phyloP scores from a whole-genome alignment of 352 stramenopile genomes.

The Elongisporangium anandrum region DNA sequence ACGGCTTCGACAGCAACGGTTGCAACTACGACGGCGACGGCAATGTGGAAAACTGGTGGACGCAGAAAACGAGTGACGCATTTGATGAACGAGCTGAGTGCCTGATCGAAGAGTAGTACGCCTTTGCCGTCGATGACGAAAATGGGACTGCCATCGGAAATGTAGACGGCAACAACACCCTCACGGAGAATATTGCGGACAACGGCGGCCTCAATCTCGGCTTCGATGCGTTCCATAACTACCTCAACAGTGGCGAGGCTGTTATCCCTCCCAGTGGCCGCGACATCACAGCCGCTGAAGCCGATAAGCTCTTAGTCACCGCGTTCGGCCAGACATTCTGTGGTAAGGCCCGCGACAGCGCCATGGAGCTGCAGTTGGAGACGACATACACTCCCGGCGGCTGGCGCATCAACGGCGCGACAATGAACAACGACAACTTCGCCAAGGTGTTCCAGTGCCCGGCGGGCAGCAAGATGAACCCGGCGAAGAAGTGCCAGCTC shows the following conservation, averaged over 20 bases:
- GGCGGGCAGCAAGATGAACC: slow-evolving; percentile 35
- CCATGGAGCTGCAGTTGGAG: slow-evolving; percentile 23
- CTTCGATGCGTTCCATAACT: slow-evolving; percentile 48
- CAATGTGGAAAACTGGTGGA: slow-evolving; percentile 92
- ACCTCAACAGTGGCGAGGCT: slow-evolving; percentile 7
- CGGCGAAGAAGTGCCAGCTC: slow-evolving; percentile 39
- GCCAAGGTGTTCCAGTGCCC: slow-evolving; percentile 44
- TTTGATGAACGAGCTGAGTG: slow-evolving; percentile 63
- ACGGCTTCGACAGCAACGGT: slow-evolving; percentile 92
- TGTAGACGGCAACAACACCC: slow-evolving; percentile 56
- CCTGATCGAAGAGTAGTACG: slow-evolving; percentile 47
- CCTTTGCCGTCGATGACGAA: slow-evolving; percentile 27
- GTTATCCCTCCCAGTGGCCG: slow-evolving; percentile 1
- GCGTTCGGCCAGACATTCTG: slow-evolving; percentile 66
- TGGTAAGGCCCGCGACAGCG: slow-evolving; percentile 36
- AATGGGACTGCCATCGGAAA: slow-evolving; percentile 25
- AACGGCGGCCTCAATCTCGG: slow-evolving; percentile 55
- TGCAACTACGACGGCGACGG: slow-evolving; percentile 79
- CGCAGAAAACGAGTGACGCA: slow-evolving; percentile 49
- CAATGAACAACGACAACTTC: slow-evolving; percentile 62
- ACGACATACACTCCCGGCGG: slow-evolving; percentile 36
- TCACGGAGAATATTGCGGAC: slow-evolving; percentile 78
- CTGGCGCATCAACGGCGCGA: slow-evolving; percentile 60
- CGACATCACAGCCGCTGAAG: slow-evolving; percentile 13
- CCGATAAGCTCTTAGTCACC: slow-evolving; percentile 60